Conservation (phyloP, 208 protist genomes). For the Lotmaria passim region DNA sequence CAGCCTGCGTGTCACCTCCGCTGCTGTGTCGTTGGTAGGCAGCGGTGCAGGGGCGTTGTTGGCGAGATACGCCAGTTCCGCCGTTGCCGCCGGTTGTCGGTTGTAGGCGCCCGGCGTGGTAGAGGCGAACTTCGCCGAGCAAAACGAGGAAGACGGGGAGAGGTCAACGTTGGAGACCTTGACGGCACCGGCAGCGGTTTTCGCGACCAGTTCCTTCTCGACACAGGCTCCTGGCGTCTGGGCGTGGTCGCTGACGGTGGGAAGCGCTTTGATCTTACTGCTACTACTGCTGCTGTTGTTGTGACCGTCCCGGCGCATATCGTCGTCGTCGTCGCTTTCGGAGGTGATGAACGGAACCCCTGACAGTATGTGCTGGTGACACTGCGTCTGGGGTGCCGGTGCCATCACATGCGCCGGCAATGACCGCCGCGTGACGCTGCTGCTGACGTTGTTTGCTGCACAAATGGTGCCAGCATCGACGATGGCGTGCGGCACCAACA, state of each 20-base stretch:
- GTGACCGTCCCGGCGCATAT: slow-evolving; percentile 1
- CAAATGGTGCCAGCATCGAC: too few relatives aligned
- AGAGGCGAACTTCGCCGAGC: slow-evolving; percentile 6
- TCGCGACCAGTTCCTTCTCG: neutral
- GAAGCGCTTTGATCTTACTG: too few relatives aligned
- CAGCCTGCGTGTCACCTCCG: too few relatives aligned
- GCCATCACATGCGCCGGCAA: neutral
- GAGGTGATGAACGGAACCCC: slow-evolving; percentile 9
- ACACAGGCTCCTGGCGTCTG: neutral
- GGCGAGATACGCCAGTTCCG: neutral
- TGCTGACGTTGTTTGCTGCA: neutral
- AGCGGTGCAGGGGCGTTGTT: too few relatives aligned
- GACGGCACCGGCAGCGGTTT: too few relatives aligned
- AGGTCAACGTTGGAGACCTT: neutral
- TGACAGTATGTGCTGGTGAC: slow-evolving; percentile 6
- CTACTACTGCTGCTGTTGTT: slow-evolving; percentile 1
- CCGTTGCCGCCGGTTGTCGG: neutral
- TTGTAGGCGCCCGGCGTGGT: neutral
- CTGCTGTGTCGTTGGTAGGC: too few relatives aligned
- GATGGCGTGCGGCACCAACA: neutral
- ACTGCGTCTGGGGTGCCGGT: neutral
- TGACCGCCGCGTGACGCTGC: neutral
- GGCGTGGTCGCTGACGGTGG: neutral
- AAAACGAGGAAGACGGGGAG: slow-evolving; percentile 13
- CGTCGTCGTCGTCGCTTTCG: slow-evolving; percentile 14